These are phyloP conservation scores for Tulasnella sp. DNA, from an alignment of 768 basidiomycete genomes.

Conservation along the genomic window DNA sequence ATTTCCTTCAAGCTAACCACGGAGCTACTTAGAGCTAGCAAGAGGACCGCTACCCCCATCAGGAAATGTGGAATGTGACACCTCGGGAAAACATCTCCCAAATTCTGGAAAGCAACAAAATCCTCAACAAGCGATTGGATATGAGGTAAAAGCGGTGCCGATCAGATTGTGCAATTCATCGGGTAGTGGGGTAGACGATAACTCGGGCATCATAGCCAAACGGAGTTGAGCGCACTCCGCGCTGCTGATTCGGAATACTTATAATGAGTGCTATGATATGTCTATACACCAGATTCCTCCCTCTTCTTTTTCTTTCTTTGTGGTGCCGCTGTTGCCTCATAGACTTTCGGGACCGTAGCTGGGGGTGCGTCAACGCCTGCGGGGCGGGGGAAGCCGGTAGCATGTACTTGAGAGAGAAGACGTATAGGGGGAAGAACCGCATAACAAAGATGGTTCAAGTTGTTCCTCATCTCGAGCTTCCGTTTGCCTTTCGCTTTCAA, in stretches of 20 bases:
- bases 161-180: too few species aligned
- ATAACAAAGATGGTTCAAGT: neutral
- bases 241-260: neutral
- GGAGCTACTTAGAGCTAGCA: too few species aligned
- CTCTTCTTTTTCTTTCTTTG: slow-evolving; percentile 11
- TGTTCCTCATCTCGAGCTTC: neutral
- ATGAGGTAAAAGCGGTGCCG: too few species aligned
- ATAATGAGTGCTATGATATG: neutral
- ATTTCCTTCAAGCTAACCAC: too few species aligned
- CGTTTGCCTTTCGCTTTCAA: neutral
- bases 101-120: too few species aligned
- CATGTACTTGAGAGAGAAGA: neutral
- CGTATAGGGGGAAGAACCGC: neutral
- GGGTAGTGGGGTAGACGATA: too few species aligned
- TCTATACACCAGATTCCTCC: neutral
- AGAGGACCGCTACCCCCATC: too few species aligned
- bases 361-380: slow-evolving; percentile 15
- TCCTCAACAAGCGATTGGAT: too few species aligned
- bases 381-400: slow-evolving; percentile 14
- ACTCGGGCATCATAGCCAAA: neutral
- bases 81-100: too few species aligned
- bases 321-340: neutral
- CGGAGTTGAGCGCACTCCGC: neutral
- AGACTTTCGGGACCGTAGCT: neutral
- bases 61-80: too few species aligned